Evolutionary conservation across 768 basidiomycete species (phyloP).

Genomic region (Rhizopogon sp.): DNA sequence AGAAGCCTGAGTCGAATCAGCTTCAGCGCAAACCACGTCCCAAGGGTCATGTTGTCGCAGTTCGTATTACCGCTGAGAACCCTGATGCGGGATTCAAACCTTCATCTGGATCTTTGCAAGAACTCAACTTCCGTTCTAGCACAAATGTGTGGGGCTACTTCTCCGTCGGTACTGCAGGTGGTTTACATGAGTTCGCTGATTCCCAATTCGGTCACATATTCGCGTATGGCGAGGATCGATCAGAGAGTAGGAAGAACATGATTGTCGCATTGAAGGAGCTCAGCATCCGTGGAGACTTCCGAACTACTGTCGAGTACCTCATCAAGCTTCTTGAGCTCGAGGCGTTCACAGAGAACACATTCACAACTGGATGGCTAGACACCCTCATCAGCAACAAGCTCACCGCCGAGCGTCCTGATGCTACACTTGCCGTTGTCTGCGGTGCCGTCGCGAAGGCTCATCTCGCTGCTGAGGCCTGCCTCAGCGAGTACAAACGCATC

Average conservation of each 20-base stretch:
- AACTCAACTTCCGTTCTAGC: constrained; percentile 98
- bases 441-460: constrained; percentile 96
- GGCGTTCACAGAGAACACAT: constrained; percentile 94
- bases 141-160: constrained; percentile 99
- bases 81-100: constrained; percentile 99
- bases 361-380: constrained; percentile 99
- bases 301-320: constrained; percentile 97
- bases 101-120: constrained; percentile 93
- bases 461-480: constrained; percentile 83
- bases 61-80: constrained; percentile 99
- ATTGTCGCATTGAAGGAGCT: constrained; percentile 97
- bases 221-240: constrained; percentile 94
- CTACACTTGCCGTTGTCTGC: constrained; percentile 89
- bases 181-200: constrained; percentile 98
- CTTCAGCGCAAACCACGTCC: constrained; percentile 93
- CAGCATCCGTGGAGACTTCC: constrained; percentile 97
- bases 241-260: constrained; percentile 98
- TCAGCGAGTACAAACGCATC: constrained; percentile 89
- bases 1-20: constrained; percentile 79
- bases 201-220: constrained; percentile 99
- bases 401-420: constrained; percentile 94
- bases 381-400: constrained; percentile 95
- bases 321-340: constrained; percentile 96
- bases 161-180: constrained; percentile 92
- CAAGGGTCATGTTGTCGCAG: constrained; percentile 98